A percentile compares a stretch with the other conserved stretches of the same genome.
Evolutionary conservation across 2,329 filamentous ascomycete genomes (phyloP).

Genomic region (Exophiala oligosperma): DNA sequence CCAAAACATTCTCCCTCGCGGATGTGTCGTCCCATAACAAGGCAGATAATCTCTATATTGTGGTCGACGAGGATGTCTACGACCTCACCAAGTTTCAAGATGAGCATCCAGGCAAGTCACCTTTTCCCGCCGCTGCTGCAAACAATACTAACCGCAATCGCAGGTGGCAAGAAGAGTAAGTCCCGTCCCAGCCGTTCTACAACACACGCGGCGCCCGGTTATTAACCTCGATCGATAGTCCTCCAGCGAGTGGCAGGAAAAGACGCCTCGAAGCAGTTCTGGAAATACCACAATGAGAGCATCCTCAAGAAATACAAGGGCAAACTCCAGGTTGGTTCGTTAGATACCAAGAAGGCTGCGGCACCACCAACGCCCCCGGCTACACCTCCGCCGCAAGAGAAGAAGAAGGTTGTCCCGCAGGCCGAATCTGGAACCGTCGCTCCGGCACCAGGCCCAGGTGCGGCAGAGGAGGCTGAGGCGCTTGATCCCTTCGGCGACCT

Average conservation of each 20-base stretch:
- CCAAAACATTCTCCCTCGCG: conserved; percentile 77
- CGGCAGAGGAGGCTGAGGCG: conserved; percentile 62
- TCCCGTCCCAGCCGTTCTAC: conserved; percentile 6
- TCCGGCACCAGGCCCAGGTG: conserved; percentile 42
- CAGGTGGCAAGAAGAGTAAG: conserved; percentile 71
- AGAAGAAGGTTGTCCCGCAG: conserved; percentile 57
- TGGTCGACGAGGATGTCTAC: conserved; percentile 94
- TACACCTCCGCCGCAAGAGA: conserved; percentile 47
- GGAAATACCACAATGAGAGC: conserved; percentile 64
- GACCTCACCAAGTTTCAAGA: conserved; percentile 88
- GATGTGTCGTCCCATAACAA: conserved; percentile 95
- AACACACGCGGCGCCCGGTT: not conserved
- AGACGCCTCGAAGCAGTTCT: conserved; percentile 68
- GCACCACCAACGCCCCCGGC: conserved; percentile 52
- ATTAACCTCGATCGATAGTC: conserved; percentile 44
- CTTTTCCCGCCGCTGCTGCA: not conserved
- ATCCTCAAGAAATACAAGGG: conserved; percentile 64
- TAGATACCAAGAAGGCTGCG: conserved; percentile 77
- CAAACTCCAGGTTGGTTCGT: conserved; percentile 65
- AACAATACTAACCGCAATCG: conserved; percentile 7
- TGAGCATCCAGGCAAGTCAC: conserved; percentile 64
- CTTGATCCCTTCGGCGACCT: conserved; percentile 82
- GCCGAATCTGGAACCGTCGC: conserved; percentile 58
- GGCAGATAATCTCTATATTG: conserved; percentile 78
- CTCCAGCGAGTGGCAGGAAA: conserved; percentile 66